phyloP scores from a whole-genome alignment of 2,329 filamentous ascomycete species.

The Davidsoniella virescens region DNA sequence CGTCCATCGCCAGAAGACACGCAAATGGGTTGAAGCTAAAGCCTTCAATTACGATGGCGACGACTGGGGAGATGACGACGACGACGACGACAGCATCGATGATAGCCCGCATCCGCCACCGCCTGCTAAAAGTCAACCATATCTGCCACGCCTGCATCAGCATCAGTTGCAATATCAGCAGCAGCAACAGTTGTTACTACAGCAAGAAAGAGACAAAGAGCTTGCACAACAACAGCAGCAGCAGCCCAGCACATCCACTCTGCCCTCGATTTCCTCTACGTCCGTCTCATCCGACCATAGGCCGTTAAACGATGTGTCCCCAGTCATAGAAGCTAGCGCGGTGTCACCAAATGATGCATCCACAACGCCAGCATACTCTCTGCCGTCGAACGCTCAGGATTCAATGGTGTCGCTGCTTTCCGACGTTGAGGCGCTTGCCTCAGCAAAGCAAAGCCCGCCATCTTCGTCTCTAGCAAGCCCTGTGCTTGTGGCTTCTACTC shows the following conservation, averaged over 20 bases:
- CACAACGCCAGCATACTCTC: neutral
- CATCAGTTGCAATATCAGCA: slow-evolving; percentile 8
- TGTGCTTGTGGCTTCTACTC: too few relatives aligned
- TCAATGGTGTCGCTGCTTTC: too few relatives aligned
- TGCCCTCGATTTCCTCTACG: neutral
- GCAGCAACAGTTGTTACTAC: neutral
- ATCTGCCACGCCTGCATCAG: slow-evolving; percentile 6
- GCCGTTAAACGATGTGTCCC: too few relatives aligned
- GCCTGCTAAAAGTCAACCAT: slow-evolving; percentile 14
- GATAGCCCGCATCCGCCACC: slow-evolving; percentile 28
- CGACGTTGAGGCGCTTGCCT: too few relatives aligned
- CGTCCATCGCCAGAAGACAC: slow-evolving; percentile 75
- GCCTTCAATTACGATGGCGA: slow-evolving; percentile 77
- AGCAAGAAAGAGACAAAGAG: neutral
- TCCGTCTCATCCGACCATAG: neutral
- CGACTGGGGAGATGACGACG: slow-evolving; percentile 69
- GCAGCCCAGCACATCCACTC: neutral
- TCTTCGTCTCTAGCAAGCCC: too few relatives aligned
- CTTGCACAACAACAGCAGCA: neutral
- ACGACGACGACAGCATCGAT: slow-evolving; percentile 29
- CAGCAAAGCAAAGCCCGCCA: too few relatives aligned
- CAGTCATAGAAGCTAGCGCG: too few relatives aligned
- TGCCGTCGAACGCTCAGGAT: too few relatives aligned
- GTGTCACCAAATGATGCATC: too few relatives aligned
- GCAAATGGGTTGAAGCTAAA: slow-evolving; percentile 89